Percentiles rank a stretch among this genome's conserved stretches.
Conservation (phyloP, 108 stramenopile genomes). For the Conticribra weissflogii region DNA sequence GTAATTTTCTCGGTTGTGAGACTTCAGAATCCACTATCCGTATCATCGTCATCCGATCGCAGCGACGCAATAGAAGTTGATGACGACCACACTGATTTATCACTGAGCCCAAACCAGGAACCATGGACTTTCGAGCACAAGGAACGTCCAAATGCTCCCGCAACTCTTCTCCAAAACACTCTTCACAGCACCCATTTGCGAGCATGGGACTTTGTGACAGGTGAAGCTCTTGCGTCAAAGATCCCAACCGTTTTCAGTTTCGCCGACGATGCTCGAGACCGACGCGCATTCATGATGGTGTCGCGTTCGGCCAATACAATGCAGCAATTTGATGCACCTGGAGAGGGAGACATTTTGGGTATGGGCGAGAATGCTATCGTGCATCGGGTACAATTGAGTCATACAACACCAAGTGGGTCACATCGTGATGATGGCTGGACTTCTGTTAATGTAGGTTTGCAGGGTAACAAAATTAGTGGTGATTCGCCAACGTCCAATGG, state of each 20-base stretch:
- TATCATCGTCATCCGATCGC: slow-evolving; percentile 9
- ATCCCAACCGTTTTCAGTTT: slow-evolving; percentile 73
- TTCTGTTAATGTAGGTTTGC: slow-evolving; percentile 48
- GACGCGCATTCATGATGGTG: slow-evolving; percentile 78
- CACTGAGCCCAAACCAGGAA: slow-evolving; percentile 41
- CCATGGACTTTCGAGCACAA: slow-evolving; percentile 75
- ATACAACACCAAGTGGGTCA: slow-evolving; percentile 37
- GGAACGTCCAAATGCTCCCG: slow-evolving; percentile 70
- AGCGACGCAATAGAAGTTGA: slow-evolving; percentile 12
- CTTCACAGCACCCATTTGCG: slow-evolving; percentile 62
- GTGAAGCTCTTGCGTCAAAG: slow-evolving; percentile 64
- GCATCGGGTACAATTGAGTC: slow-evolving; percentile 62
- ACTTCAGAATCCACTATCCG: slow-evolving; percentile 13
- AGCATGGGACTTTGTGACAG: slow-evolving; percentile 80
- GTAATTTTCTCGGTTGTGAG: slow-evolving; percentile 70
- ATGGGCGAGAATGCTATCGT: slow-evolving; percentile 85
- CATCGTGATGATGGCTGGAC: slow-evolving; percentile 52
- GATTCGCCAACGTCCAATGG: background rate
- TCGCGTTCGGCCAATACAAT: slow-evolving; percentile 59
- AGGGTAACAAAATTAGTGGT: slow-evolving; percentile 11
- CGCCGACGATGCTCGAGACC: slow-evolving; percentile 62
- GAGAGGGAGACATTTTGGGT: slow-evolving; percentile 73
- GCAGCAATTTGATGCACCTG: slow-evolving; percentile 68
- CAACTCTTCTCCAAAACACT: slow-evolving; percentile 69
- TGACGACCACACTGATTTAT: slow-evolving; percentile 24